These are phyloP conservation scores for Didymella arachidicola DNA, from an alignment of 2,329 filamentous ascomycete species.

Conservation along the genomic window DNA sequence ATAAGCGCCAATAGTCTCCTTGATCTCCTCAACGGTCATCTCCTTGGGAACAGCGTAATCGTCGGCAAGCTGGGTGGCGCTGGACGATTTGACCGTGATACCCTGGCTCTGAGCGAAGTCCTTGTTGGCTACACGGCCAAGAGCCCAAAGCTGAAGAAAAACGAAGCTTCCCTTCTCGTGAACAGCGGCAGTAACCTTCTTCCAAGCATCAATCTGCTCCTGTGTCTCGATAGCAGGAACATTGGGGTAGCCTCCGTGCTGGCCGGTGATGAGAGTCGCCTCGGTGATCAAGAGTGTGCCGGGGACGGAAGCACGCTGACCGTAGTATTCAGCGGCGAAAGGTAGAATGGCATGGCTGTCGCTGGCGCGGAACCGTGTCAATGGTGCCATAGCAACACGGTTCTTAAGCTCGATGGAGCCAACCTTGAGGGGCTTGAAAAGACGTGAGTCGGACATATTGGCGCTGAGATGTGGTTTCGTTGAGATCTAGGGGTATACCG, in stretches of 20 bases:
- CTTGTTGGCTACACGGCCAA: conserved; percentile 63
- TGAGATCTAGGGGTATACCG: background rate
- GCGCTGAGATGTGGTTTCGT: background rate
- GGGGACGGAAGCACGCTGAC: conserved; percentile 59
- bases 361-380: conserved; percentile 53
- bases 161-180: conserved; percentile 69
- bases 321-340: conserved; percentile 61
- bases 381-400: conserved; percentile 48
- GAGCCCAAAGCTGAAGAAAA: conserved; percentile 68
- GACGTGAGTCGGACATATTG: conserved; percentile 39
- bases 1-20: conserved; percentile 49
- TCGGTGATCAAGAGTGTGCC: conserved; percentile 68
- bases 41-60: conserved; percentile 53
- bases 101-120: conserved; percentile 48
- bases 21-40: conserved; percentile 53
- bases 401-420: conserved; percentile 46
- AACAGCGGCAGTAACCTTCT: conserved; percentile 66
- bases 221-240: conserved; percentile 66
- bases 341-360: conserved; percentile 58
- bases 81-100: conserved; percentile 45
- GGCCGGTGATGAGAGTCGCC: conserved; percentile 60
- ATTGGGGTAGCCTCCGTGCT: conserved; percentile 59
- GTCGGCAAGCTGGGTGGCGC: conserved; percentile 46
- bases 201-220: conserved; percentile 63
- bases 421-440: conserved; percentile 49